Conservation (phyloP, 768 basidiomycete genomes). For the Pisolithus tinctorius region DNA sequence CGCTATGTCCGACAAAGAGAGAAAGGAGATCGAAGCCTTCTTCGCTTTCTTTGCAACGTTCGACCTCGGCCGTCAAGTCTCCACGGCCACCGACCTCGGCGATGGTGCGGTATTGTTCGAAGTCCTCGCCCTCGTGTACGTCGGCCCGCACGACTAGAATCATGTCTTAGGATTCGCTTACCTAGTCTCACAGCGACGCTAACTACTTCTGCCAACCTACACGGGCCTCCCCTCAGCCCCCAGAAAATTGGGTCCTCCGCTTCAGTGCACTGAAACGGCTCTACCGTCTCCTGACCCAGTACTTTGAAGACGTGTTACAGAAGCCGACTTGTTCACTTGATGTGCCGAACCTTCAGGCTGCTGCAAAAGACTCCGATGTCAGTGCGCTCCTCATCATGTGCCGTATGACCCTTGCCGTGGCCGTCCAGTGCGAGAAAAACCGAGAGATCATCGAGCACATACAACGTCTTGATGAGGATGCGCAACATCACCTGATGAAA, state of each 20-base stretch:
- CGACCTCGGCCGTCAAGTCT: constrained; percentile 55
- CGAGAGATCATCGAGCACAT: constrained; percentile 87
- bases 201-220: constrained; percentile 67
- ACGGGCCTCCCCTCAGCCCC: constrained; percentile 52
- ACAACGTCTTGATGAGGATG: constrained; percentile 70
- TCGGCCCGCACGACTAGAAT: constrained; percentile 2
- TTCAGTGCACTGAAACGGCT: constrained; percentile 79
- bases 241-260: constrained; percentile 87
- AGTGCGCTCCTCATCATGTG: constrained; percentile 68
- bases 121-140: constrained; percentile 71
- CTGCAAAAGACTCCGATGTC: constrained; percentile 71
- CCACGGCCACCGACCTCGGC: constrained; percentile 61
- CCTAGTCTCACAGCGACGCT: constrained; percentile 48
- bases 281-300: constrained; percentile 84
- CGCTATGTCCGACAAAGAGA: constrained; percentile 33
- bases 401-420: constrained; percentile 75
- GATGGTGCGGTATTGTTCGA: constrained; percentile 76
- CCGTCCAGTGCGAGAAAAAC: constrained; percentile 85
- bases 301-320: constrained; percentile 77
- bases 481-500: constrained; percentile 88
- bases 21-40: constrained; percentile 73
- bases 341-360: constrained; percentile 81
- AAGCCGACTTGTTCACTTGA: constrained; percentile 72
- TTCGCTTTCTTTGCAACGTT: constrained; percentile 76
- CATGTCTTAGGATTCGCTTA: constrained; percentile 1